A percentile compares a stretch with the other conserved stretches of the same genome.
Evolutionary conservation across 1,139 yeast species (phyloP).

Genomic region (Kurtzmaniella quercitrusa): DNA sequence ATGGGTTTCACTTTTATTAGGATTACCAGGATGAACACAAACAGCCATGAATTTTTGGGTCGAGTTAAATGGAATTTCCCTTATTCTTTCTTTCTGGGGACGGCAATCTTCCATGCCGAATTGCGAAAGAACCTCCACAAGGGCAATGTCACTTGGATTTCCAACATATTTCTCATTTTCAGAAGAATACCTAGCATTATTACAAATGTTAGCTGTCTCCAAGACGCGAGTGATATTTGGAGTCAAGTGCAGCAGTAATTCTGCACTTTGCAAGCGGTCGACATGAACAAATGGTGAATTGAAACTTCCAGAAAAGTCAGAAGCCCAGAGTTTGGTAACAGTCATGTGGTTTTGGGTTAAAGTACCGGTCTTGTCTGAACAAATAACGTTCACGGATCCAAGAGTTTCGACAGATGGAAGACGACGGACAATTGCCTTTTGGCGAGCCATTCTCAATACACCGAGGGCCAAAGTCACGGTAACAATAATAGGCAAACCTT

Average conservation of each 20-base stretch:
- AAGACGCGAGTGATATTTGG: slow-evolving; percentile 52
- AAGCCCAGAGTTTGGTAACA: slow-evolving; percentile 79
- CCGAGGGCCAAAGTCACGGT: slow-evolving; percentile 95
- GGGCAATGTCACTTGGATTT: slow-evolving; percentile 91
- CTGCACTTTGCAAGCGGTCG: slow-evolving; percentile 39
- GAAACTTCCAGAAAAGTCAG: slow-evolving; percentile 59
- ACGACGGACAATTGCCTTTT: slow-evolving; percentile 88
- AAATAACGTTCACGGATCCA: slow-evolving; percentile 92
- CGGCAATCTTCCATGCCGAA: slow-evolving; percentile 74
- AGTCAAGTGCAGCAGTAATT: slow-evolving; percentile 44
- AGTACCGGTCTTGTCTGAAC: slow-evolving; percentile 95
- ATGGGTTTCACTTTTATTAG: slow-evolving; percentile 51
- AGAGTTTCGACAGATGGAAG: slow-evolving; percentile 93
- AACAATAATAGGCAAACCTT: slow-evolving; percentile 93
- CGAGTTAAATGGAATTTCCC: slow-evolving; percentile 84
- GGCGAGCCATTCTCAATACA: slow-evolving; percentile 90
- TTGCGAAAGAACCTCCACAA: slow-evolving; percentile 66
- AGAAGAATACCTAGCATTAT: slow-evolving; percentile 67
- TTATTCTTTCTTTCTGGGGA: slow-evolving; percentile 50
- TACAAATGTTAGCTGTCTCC: slow-evolving; percentile 74
- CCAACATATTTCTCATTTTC: slow-evolving; percentile 77
- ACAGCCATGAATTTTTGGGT: slow-evolving; percentile 88
- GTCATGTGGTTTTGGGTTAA: slow-evolving; percentile 94
- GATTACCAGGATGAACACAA: slow-evolving; percentile 55
- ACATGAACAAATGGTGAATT: slow-evolving; percentile 45